Evolutionary conservation across 1,139 yeast genomes (phyloP).

Genomic region (Diutina sp.): DNA sequence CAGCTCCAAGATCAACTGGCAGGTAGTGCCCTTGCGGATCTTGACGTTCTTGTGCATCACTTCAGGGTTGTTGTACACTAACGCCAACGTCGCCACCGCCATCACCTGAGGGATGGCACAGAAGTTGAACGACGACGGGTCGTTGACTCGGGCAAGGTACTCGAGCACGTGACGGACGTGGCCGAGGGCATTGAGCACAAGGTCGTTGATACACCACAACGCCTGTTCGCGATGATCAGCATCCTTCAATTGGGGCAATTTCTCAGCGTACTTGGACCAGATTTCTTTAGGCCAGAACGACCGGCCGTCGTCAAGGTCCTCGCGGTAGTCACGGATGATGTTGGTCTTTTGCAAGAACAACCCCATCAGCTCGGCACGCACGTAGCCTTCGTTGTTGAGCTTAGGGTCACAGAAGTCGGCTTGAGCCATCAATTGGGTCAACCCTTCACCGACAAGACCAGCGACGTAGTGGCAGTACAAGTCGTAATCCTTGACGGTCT

Average conservation of each 20-base stretch:
- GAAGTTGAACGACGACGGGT: constrained; percentile 76
- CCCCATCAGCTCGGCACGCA: constrained; percentile 80
- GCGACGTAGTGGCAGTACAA: constrained; percentile 95
- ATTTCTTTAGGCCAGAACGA: constrained; percentile 95
- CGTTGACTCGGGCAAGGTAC: constrained; percentile 66
- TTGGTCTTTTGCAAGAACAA: constrained; percentile 89
- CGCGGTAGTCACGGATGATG: constrained; percentile 89
- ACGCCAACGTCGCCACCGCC: constrained; percentile 91
- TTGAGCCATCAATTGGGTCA: constrained; percentile 65
- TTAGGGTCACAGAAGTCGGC: constrained; percentile 51
- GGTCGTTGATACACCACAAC: constrained; percentile 64
- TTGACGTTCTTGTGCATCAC: constrained; percentile 68
- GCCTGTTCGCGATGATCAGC: constrained; percentile 36
- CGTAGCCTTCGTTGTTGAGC: constrained; percentile 36
- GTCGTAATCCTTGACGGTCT: constrained; percentile 71
- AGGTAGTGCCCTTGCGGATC: constrained; percentile 87
- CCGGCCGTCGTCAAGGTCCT: constrained; percentile 84
- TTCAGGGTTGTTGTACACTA: constrained; percentile 68
- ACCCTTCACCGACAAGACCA: constrained; percentile 93
- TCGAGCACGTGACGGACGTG: constrained; percentile 72
- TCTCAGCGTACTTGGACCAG: constrained; percentile 71
- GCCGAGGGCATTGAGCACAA: constrained; percentile 66
- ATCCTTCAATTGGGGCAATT: constrained; percentile 43
- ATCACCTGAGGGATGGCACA: constrained; percentile 97
- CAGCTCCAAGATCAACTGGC: constrained; percentile 58